These are phyloP conservation scores for Hypoxylon sp. DNA, from an alignment of 2,329 filamentous ascomycete species.

Conservation along the genomic window DNA sequence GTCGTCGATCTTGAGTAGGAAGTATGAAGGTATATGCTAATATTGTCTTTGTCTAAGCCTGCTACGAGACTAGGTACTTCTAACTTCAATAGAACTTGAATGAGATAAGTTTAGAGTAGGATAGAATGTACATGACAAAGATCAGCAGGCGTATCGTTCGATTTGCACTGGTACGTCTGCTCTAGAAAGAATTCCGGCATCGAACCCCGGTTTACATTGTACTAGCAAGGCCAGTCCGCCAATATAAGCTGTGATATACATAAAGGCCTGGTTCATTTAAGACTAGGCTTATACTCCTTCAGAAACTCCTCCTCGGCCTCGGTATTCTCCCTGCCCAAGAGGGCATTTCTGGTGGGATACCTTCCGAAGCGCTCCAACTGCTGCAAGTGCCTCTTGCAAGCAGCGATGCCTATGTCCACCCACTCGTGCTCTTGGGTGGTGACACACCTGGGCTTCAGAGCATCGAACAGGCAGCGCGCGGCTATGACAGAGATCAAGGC, in stretches of 20 bases:
- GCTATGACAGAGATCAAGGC: slow-evolving; percentile 15
- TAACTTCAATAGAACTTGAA: too few species aligned
- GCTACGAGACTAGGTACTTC: too few species aligned
- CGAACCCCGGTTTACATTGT: too few species aligned
- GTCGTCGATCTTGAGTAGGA: too few species aligned
- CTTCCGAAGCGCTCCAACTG: slow-evolving; percentile 26
- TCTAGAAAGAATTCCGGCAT: too few species aligned
- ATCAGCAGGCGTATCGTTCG: too few species aligned
- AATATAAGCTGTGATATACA: background rate
- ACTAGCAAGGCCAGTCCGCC: too few species aligned
- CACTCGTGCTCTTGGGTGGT: slow-evolving; percentile 9
- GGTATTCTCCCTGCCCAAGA: slow-evolving; percentile 23
- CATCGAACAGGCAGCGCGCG: slow-evolving; percentile 18
- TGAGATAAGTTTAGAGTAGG: too few species aligned
- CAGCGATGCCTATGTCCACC: slow-evolving; percentile 20
- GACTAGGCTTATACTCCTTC: slow-evolving; percentile 7
- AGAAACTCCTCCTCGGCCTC: slow-evolving; percentile 26
- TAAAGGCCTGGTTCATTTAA: background rate
- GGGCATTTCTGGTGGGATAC: slow-evolving; percentile 25
- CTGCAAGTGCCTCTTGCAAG: slow-evolving; percentile 20
- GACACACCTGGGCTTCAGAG: slow-evolving; percentile 10
- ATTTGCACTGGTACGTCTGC: too few species aligned
- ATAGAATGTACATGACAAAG: too few species aligned
- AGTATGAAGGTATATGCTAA: too few species aligned
- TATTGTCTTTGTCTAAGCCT: too few species aligned